Evolutionary conservation across 345 rosid genomes (phyloP).

Genomic region (Melaleuca quinquenervia): DNA sequence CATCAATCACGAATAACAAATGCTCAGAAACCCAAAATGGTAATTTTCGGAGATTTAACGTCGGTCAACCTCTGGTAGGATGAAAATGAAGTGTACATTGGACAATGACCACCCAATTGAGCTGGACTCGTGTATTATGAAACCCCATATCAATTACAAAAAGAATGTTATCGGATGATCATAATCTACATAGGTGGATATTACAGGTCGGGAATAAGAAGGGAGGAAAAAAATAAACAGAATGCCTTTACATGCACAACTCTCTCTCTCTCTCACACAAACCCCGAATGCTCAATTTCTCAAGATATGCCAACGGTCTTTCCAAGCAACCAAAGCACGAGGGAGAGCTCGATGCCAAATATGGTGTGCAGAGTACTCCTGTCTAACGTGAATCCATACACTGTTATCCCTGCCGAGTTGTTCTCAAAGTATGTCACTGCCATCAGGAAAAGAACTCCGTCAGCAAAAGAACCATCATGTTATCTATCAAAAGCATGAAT

Average conservation of each 20-base stretch:
- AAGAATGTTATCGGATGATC: not conserved
- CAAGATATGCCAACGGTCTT: constrained; percentile 70
- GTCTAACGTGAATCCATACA: constrained; percentile 74
- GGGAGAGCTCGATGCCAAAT: constrained; percentile 75
- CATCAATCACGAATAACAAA: not conserved
- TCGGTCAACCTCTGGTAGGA: not conserved
- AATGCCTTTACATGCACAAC: not conserved
- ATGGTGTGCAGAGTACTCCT: constrained; percentile 76
- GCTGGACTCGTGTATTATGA: not conserved
- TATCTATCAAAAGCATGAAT: not conserved
- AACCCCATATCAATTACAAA: not conserved
- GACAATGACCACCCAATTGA: not conserved
- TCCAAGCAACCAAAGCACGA: constrained; percentile 85
- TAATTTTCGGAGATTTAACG: not conserved
- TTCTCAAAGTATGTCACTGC: constrained; percentile 93
- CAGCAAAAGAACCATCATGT: not conserved
- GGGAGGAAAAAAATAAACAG: not conserved
- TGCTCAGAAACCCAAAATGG: not conserved
- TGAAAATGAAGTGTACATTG: not conserved
- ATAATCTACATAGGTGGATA: not conserved
- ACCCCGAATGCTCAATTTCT: not conserved
- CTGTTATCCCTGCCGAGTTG: constrained; percentile 78
- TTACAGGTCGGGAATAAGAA: not conserved
- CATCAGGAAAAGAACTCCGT: not conserved
- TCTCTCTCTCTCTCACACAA: not conserved